A percentile compares a stretch with the other conserved stretches of the same genome.
Conservation (phyloP, 768 basidiomycete genomes). For the Cyathus striatus region DNA sequence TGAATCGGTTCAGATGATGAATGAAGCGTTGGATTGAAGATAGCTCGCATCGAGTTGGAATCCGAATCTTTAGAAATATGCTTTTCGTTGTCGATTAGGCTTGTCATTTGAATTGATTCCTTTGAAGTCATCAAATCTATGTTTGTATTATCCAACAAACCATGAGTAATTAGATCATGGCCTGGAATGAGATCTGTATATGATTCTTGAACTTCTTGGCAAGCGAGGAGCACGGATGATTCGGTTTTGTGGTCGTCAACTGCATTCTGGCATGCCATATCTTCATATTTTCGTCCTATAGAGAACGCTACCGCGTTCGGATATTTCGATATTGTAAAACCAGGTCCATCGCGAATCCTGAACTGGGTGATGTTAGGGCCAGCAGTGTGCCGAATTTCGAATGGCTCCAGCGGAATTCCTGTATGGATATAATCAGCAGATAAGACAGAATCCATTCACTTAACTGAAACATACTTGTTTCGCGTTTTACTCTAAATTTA, state of each 20-base stretch:
- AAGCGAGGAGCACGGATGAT: not conserved
- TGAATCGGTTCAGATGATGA: not conserved
- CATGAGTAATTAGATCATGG: not conserved
- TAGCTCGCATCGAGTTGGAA: not conserved
- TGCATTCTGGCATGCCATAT: not conserved
- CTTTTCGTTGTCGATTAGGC: not conserved
- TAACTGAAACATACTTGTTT: not conserved
- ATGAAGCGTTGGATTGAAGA: not conserved
- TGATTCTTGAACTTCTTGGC: not conserved
- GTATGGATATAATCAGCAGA: not conserved
- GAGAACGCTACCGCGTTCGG: not conserved
- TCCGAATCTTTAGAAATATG: not conserved
- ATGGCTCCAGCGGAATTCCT: not conserved
- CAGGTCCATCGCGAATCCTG: not conserved
- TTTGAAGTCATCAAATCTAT: not conserved
- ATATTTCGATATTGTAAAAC: not conserved
- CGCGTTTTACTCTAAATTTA: slow-evolving; percentile 1
- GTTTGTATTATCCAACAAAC: not conserved
- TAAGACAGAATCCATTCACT: not conserved
- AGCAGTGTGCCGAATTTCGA: not conserved
- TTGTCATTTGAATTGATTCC: not conserved
- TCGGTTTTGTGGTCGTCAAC: not conserved
- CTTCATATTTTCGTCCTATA: not conserved
- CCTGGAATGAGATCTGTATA: not conserved
- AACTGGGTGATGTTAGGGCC: not conserved